Base-by-base conservation (phyloP, 2,329 filamentous ascomycete genomes). In the Colletotrichum chlorophyti region DNA sequence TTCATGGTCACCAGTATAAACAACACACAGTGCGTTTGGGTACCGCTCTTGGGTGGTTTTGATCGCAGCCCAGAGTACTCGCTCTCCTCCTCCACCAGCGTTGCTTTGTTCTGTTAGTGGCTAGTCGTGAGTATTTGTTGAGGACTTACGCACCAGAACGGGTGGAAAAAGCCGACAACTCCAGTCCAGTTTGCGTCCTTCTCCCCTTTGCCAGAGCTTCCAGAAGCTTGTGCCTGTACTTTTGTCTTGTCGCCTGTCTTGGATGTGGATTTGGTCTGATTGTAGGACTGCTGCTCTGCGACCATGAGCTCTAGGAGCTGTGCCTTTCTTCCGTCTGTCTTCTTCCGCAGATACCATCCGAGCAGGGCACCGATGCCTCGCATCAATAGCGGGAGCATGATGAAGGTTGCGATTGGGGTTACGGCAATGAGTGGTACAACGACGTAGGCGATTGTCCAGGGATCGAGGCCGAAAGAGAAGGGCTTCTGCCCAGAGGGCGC, bases 1-100 rank as follows among this genome's bases (percentile, higher is more conserved):
- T 65, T 95, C 92, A 71, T 96, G 91, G 71, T 99, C 95, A 48
- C 95, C 95, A 0, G 95, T 99, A 71, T 99, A 99, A 31, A 99
- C 91, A 12, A 95, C 85, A 67, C 93, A 96, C 68, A 93, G 90
- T 37, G 93, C 92, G 60, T 89, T 89, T 3, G 94, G 95, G 87
- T 91, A 97, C 64, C 89, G 85, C 67, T 88, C 84, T 75, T 98
- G 95, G 2, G 92, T 97, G 35, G 94, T 92, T 60, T 91, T 86
- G 60, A 99, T 91, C 10, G 95, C 95, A 53, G 93, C 94, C 92
- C 96, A 99, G 23, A 99, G 85, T 38, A 99, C 95, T 72, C 95
- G 84, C 76, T 99, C 95, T 62, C 95, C 95, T 60, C 95, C 95
- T 24, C 95, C 95, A 53, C 95, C 95, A 47, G 95, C 95, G 78